A percentile compares a stretch with the other conserved stretches of the same genome.
phyloP scores from a whole-genome alignment of 2,329 filamentous ascomycete species.

The Calonectria crousiana region DNA sequence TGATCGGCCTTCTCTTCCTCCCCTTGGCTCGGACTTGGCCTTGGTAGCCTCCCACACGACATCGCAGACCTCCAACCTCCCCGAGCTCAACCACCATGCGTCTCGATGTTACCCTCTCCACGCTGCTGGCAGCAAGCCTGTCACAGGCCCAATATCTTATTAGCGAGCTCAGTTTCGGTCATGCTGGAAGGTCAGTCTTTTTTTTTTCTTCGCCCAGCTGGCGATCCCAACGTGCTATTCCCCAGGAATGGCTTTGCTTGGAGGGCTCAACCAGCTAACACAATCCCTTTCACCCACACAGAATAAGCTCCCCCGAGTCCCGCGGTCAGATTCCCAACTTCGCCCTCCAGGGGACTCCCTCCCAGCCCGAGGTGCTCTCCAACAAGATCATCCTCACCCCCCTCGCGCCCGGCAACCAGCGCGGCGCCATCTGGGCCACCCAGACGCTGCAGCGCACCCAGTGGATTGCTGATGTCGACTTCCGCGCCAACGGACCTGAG shows the following conservation, averaged over 20 bases:
- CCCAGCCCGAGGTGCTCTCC: slow-evolving; percentile 76
- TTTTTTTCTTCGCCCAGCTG: slow-evolving; percentile 10
- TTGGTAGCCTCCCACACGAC: slow-evolving; percentile 5
- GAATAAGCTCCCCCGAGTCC: slow-evolving; percentile 72
- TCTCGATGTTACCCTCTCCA: slow-evolving; percentile 53
- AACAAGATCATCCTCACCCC: slow-evolving; percentile 95
- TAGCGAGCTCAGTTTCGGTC: slow-evolving; percentile 83
- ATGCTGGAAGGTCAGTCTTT: slow-evolving; percentile 69
- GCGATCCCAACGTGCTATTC: not conserved
- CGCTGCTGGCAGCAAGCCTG: slow-evolving; percentile 60
- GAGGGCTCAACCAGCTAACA: slow-evolving; percentile 28
- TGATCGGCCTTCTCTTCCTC: slow-evolving; percentile 24
- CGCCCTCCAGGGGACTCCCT: slow-evolving; percentile 65
- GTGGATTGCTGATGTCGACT: slow-evolving; percentile 89
- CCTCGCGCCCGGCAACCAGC: slow-evolving; percentile 85
- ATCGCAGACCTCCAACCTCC: slow-evolving; percentile 33
- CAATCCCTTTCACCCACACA: slow-evolving; percentile 45
- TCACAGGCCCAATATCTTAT: slow-evolving; percentile 75
- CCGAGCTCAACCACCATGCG: slow-evolving; percentile 55
- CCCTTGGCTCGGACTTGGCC: slow-evolving; percentile 16
- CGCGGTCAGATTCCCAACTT: slow-evolving; percentile 66
- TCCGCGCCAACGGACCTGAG: slow-evolving; percentile 88
- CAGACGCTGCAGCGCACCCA: slow-evolving; percentile 70
- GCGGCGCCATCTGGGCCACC: slow-evolving; percentile 86
- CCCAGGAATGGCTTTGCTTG: not conserved